A percentile compares a stretch with the other conserved stretches of the same genome.
Evolutionary conservation across 192 early-diverging fungal species (phyloP).

Genomic region (Diversispora eburnea): DNA sequence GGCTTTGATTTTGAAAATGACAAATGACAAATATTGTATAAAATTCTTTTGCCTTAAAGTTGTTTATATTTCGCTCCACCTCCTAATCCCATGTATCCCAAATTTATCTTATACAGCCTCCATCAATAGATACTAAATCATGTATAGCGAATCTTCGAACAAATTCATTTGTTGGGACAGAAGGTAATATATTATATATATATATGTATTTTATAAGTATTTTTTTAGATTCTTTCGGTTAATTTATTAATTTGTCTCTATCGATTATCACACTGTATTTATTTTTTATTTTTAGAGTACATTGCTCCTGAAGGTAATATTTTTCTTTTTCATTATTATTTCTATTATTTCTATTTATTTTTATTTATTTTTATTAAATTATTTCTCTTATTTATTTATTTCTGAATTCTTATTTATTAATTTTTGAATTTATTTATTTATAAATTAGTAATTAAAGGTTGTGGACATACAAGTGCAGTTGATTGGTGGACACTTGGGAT

Average conservation of each 20-base stretch:
- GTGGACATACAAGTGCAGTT: slow-evolving; percentile 88
- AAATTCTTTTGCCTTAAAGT: neutral
- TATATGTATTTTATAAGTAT: neutral
- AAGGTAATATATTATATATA: slow-evolving; percentile 45
- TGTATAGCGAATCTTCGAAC: slow-evolving; percentile 86
- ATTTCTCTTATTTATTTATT: neutral
- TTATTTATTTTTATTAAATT: neutral
- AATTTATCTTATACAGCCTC: slow-evolving; percentile 43
- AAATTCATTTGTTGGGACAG: slow-evolving; percentile 98
- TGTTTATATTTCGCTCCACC: neutral
- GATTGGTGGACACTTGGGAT: slow-evolving; percentile 99
- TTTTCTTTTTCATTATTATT: neutral
- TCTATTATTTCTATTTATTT: too few relatives aligned
- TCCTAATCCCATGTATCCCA: neutral
- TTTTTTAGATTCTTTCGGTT: too few relatives aligned
- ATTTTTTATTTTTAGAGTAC: slow-evolving; percentile 65
- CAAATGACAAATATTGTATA: neutral
- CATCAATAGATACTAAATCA: slow-evolving; percentile 80
- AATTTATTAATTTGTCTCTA: neutral
- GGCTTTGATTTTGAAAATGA: too few relatives aligned
- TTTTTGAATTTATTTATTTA: slow-evolving; percentile 2
- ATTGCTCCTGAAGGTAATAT: slow-evolving; percentile 83
- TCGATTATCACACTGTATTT: neutral
- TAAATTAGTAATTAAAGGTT: slow-evolving; percentile 79
- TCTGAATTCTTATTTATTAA: neutral